These are phyloP conservation scores for Entamoeba moshkovskii DNA, from an alignment of 208 protist species.

Conservation along the genomic window DNA sequence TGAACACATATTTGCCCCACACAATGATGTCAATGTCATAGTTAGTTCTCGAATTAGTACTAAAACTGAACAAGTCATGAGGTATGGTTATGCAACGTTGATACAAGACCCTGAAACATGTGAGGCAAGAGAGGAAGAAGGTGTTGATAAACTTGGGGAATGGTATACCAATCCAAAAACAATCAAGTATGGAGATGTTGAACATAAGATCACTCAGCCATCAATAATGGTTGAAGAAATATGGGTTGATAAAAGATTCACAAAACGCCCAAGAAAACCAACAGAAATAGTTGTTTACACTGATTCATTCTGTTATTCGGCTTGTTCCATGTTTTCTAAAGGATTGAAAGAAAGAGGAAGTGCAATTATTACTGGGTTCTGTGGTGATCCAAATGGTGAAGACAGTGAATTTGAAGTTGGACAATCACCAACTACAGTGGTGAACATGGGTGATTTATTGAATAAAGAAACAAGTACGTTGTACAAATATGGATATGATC, in stretches of 20 bases:
- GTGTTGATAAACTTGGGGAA: neutral
- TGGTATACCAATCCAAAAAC: neutral
- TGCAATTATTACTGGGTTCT: neutral
- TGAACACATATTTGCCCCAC: neutral
- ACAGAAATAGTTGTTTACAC: neutral
- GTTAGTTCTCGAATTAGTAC: neutral
- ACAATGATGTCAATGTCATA: neutral
- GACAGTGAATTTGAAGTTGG: neutral
- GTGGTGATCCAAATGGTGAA: neutral
- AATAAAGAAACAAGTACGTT: neutral
- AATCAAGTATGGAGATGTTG: neutral
- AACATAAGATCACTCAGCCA: neutral
- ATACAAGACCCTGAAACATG: neutral
- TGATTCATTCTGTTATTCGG: neutral
- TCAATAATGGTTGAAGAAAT: neutral
- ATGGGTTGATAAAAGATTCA: neutral
- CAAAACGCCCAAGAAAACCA: neutral
- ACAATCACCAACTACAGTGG: neutral
- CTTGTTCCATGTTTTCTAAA: neutral
- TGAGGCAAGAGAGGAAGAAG: neutral
- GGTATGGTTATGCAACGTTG: accelerated
- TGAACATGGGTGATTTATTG: neutral
- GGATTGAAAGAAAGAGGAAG: neutral
- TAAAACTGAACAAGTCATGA: neutral
- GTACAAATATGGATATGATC: neutral